These are phyloP conservation scores for Inga leiocalycina DNA, from an alignment of 306 rosid species.

Conservation along the genomic window DNA sequence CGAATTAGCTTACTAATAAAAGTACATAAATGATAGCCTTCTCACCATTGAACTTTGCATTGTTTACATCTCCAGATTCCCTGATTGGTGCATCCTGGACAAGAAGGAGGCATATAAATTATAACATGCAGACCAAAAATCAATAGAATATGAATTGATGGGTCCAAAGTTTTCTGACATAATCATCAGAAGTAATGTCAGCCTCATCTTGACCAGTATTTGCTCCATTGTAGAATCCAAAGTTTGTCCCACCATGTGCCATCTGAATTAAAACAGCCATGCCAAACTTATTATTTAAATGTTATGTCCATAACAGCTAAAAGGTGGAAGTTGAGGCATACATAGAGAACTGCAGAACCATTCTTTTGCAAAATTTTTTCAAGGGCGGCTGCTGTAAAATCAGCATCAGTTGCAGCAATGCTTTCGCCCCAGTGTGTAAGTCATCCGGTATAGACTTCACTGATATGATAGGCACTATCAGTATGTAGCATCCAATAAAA, in stretches of 20 bases:
- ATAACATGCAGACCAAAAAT: constrained; percentile 17
- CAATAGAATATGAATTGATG: constrained; percentile 18
- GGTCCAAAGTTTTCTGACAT: constrained; percentile 56
- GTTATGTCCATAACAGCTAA: constrained; percentile 21
- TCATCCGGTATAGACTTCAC: constrained; percentile 95
- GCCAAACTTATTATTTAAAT: constrained; percentile 31
- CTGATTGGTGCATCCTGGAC: constrained; percentile 92
- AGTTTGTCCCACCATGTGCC: constrained; percentile 97
- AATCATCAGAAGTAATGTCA: constrained; percentile 90
- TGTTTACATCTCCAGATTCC: constrained; percentile 87
- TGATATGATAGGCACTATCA: constrained; percentile 48
- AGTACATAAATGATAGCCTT: neutral
- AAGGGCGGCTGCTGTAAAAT: constrained; percentile 72
- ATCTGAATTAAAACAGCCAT: constrained; percentile 55
- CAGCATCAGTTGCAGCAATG: constrained; percentile 69
- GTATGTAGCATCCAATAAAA: constrained; percentile 32
- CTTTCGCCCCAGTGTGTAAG: constrained; percentile 97
- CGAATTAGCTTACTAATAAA: constrained; percentile 24
- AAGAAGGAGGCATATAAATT: constrained; percentile 31
- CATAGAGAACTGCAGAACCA: constrained; percentile 91
- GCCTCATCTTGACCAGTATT: constrained; percentile 65
- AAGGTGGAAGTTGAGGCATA: constrained; percentile 40
- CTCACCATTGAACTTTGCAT: constrained; percentile 77
- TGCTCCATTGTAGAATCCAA: constrained; percentile 93
- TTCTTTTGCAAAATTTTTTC: constrained; percentile 70